These are phyloP conservation scores for Didymellaceae sp. DNA, from an alignment of 2,329 filamentous ascomycete species.

Conservation along the genomic window DNA sequence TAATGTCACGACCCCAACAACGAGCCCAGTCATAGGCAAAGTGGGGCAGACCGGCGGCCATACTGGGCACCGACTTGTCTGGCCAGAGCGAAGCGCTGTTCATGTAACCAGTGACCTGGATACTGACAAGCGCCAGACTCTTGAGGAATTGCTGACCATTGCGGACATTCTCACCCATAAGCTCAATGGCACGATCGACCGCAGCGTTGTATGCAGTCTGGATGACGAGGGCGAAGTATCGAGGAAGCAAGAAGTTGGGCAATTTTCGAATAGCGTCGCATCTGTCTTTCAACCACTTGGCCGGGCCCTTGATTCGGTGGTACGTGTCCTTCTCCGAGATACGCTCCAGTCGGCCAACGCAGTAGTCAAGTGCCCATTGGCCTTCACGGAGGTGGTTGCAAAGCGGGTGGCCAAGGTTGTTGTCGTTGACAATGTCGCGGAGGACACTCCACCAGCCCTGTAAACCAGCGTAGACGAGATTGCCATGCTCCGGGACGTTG, in stretches of 20 bases:
- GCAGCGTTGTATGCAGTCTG: constrained; percentile 87
- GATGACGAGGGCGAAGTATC: constrained; percentile 90
- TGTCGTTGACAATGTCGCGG: constrained; percentile 81
- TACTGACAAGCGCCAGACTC: constrained; percentile 85
- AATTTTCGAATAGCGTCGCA: constrained; percentile 86
- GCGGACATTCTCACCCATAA: constrained; percentile 79
- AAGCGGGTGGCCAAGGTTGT: constrained; percentile 89
- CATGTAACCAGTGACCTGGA: constrained; percentile 88
- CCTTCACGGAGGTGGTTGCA: constrained; percentile 92
- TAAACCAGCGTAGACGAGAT: constrained; percentile 91
- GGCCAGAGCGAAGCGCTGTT: constrained; percentile 92
- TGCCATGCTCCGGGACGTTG: constrained; percentile 80
- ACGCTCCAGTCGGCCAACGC: constrained; percentile 76
- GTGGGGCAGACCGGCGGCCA: constrained; percentile 92
- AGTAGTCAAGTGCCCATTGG: constrained; percentile 91
- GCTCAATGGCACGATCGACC: constrained; percentile 75
- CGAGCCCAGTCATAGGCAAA: constrained; percentile 93
- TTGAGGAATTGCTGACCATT: constrained; percentile 89
- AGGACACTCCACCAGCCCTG: constrained; percentile 98
- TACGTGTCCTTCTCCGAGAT: constrained; percentile 70
- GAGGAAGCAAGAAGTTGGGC: constrained; percentile 86
- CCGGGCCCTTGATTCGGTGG: constrained; percentile 67
- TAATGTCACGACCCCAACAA: constrained; percentile 97
- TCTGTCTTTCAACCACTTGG: constrained; percentile 80
- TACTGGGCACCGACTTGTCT: constrained; percentile 78